phyloP scores from a whole-genome alignment of 1,284 basidiomycete species.

The Neonothopanus nambi region DNA sequence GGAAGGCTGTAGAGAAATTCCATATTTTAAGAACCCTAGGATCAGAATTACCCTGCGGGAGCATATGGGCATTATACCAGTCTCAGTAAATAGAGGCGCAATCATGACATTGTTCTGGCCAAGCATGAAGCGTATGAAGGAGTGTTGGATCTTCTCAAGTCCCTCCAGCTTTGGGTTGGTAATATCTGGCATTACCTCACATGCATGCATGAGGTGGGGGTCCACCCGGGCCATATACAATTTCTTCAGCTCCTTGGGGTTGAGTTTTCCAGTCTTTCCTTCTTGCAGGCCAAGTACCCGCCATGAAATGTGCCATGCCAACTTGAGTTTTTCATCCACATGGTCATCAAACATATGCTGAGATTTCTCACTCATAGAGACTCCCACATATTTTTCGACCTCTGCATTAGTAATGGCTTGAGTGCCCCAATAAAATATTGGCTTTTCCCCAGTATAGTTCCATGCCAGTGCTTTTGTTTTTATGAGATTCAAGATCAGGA shows the following conservation, averaged over 20 bases:
- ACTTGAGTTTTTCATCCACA: no score
- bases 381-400: conserved; percentile 4
- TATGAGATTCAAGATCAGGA: no score
- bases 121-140: conserved; percentile 23
- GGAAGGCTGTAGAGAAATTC: background rate
- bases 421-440: no score
- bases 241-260: background rate
- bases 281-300: background rate
- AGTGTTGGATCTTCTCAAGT: conserved; percentile 22
- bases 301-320: no score
- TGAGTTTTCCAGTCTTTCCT: no score
- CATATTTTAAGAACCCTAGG: background rate
- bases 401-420: no score
- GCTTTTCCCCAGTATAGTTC: no score
- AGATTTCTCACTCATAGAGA: conserved; percentile 6
- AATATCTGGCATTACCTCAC: conserved; percentile 26
- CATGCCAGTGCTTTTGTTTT: no score
- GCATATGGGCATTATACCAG: conserved; percentile 21
- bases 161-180: background rate
- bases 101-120: conserved; percentile 16
- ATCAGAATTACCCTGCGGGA: conserved; percentile 18
- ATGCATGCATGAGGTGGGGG: conserved; percentile 29
- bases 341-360: background rate
- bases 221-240: conserved; percentile 32
- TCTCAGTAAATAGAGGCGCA: conserved; percentile 25